These are phyloP conservation scores for Fomitiporia mediterranea DNA, from an alignment of 1,284 basidiomycete genomes.

Conservation along the genomic window DNA sequence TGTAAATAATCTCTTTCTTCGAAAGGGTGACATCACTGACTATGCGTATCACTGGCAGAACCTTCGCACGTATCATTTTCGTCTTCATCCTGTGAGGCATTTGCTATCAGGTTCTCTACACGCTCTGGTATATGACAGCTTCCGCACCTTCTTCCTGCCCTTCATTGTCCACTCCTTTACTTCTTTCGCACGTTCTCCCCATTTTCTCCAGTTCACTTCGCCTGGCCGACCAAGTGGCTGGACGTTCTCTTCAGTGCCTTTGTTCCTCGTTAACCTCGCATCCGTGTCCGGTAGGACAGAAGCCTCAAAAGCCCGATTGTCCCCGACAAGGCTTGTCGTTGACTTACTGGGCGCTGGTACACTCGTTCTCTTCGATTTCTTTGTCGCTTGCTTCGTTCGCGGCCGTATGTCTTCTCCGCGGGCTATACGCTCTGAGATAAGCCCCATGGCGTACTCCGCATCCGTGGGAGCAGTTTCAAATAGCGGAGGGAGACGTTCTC, in stretches of 20 bases:
- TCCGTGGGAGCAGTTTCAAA: conserved; percentile 57
- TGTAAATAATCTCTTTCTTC: background rate
- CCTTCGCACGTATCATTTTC: background rate
- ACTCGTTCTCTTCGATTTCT: conserved; percentile 17
- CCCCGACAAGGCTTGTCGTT: background rate
- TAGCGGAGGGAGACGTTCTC: conserved; percentile 42
- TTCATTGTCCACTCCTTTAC: conserved; percentile 39
- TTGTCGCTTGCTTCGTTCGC: conserved; percentile 18
- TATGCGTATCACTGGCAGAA: background rate
- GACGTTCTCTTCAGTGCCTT: conserved; percentile 15
- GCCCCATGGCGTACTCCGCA: conserved; percentile 60
- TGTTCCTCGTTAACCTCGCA: background rate
- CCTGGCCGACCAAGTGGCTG: conserved; percentile 7
- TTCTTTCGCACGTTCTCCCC: conserved; percentile 41
- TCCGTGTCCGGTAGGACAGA: conserved; percentile 16
- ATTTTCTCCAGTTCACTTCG: conserved; percentile 49
- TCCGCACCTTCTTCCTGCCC: conserved; percentile 26
- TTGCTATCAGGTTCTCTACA: background rate
- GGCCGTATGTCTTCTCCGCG: conserved; percentile 45
- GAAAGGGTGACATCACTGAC: background rate
- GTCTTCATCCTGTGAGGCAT: background rate
- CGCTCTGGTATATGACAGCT: background rate
- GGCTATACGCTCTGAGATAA: conserved; percentile 57
- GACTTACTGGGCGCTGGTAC: conserved; percentile 17
- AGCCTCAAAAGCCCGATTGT: background rate